Conservation (phyloP, 2,329 filamentous ascomycete genomes). For the Trichoderma sp. region DNA sequence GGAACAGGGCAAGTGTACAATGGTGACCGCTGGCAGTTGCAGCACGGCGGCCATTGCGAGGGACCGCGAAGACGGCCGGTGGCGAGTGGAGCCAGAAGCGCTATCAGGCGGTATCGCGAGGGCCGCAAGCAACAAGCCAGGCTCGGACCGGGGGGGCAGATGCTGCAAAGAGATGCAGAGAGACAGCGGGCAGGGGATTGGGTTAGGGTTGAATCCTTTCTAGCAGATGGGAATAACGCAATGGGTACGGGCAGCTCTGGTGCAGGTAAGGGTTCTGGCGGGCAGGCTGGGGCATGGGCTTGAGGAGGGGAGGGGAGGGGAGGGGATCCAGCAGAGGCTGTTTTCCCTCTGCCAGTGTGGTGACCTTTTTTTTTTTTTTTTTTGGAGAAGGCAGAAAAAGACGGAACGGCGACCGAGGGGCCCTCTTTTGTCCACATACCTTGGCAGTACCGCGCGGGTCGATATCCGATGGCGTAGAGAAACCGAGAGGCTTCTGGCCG, state of each 20-base stretch:
- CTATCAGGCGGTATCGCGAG: conserved; percentile 26
- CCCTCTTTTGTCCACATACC: conserved; percentile 25
- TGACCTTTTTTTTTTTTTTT: conserved; percentile 10
- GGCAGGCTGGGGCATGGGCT: conserved; percentile 19
- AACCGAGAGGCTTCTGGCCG: background rate
- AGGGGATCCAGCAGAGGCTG: conserved; percentile 19
- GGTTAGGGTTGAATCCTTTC: conserved; percentile 8
- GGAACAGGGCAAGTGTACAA: background rate
- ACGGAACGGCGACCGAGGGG: conserved; percentile 21
- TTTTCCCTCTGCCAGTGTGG: conserved; percentile 9
- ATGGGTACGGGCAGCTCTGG: conserved; percentile 17
- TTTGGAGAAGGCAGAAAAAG: conserved; percentile 12
- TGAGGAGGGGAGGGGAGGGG: conserved; percentile 10
- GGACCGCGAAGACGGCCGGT: conserved; percentile 24
- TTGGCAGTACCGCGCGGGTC: background rate
- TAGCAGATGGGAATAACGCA: conserved; percentile 8
- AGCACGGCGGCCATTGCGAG: background rate
- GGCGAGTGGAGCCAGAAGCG: conserved; percentile 33
- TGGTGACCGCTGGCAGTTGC: conserved; percentile 23
- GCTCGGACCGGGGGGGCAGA: conserved; percentile 1
- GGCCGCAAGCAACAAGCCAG: conserved; percentile 34
- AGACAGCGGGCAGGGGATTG: background rate
- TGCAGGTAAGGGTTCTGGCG: conserved; percentile 22
- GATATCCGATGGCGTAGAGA: background rate
- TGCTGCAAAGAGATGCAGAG: background rate